phyloP scores from a whole-genome alignment of 1,139 yeast species.

The Nakaseomyces sp. region DNA sequence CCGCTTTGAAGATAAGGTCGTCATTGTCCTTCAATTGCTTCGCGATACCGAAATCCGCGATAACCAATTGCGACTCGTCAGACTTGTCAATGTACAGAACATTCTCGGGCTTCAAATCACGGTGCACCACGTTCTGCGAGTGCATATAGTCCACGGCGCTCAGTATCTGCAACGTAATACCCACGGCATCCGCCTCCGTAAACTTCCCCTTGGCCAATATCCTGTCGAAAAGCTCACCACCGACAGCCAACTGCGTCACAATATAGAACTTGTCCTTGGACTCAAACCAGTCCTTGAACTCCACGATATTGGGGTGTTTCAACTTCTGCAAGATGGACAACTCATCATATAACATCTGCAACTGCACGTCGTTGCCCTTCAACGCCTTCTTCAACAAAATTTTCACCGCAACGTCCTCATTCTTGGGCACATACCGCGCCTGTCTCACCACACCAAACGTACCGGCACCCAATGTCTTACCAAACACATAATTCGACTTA shows the following conservation, averaged over 20 bases:
- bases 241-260: conserved; percentile 72
- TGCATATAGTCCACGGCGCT: conserved; percentile 73
- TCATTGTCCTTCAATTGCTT: conserved; percentile 49
- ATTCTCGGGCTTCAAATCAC: conserved; percentile 89
- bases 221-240: conserved; percentile 86
- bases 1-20: conserved; percentile 65
- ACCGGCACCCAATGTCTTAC: conserved; percentile 82
- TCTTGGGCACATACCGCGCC: conserved; percentile 51
- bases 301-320: conserved; percentile 73
- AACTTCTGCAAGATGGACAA: conserved; percentile 56
- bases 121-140: conserved; percentile 65
- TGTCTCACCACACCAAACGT: conserved; percentile 82
- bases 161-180: conserved; percentile 58
- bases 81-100: conserved; percentile 45
- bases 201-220: conserved; percentile 68
- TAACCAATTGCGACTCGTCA: conserved; percentile 57
- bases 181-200: conserved; percentile 77
- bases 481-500: conserved; percentile 60
- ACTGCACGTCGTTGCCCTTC: conserved; percentile 52
- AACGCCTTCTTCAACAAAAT: conserved; percentile 74
- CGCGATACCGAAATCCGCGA: conserved; percentile 93
- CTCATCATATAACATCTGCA: conserved; percentile 62
- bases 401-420: conserved; percentile 78
- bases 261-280: conserved; percentile 67
- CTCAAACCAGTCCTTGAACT: conserved; percentile 83